These are phyloP conservation scores for Naganishia randhawae DNA, from an alignment of 768 basidiomycete genomes.

Conservation along the genomic window DNA sequence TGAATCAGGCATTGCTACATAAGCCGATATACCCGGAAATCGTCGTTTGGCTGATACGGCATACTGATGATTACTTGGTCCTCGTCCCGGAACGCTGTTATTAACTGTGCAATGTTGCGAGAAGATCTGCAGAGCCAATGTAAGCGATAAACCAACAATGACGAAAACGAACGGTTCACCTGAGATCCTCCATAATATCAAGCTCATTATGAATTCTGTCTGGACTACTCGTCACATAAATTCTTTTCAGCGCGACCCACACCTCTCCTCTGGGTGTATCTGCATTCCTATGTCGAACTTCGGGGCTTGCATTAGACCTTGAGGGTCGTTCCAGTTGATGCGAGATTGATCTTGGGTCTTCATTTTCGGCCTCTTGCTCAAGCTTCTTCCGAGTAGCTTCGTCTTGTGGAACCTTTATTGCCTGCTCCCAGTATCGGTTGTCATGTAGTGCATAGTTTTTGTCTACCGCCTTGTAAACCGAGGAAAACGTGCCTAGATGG, in stretches of 20 bases:
- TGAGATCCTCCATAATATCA: constrained; percentile 70
- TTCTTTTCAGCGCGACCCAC: constrained; percentile 91
- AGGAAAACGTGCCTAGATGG: constrained; percentile 80
- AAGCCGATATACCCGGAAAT: constrained; percentile 71
- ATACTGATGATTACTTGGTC: constrained; percentile 93
- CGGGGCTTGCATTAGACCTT: not conserved
- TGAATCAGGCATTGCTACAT: not conserved
- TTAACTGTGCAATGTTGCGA: constrained; percentile 83
- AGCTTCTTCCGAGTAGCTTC: not conserved
- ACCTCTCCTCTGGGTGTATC: constrained; percentile 36
- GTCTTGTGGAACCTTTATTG: not conserved
- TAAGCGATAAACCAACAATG: not conserved
- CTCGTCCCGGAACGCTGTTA: constrained; percentile 82
- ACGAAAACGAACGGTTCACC: constrained; percentile 40
- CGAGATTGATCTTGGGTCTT: constrained; percentile 35
- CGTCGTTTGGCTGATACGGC: constrained; percentile 86
- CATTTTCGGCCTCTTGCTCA: constrained; percentile 46
- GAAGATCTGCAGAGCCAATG: constrained; percentile 54
- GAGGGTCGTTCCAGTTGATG: not conserved
- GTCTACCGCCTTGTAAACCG: constrained; percentile 97
- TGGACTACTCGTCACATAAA: constrained; percentile 93
- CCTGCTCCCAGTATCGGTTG: constrained; percentile 1
- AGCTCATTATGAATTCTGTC: constrained; percentile 90
- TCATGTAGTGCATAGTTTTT: constrained; percentile 17
- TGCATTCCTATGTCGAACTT: constrained; percentile 23